Percentiles rank a stretch among this genome's conserved stretches.
Evolutionary conservation across 2,329 filamentous ascomycete species (phyloP).

Genomic region (Metarhizium anisopliae): DNA sequence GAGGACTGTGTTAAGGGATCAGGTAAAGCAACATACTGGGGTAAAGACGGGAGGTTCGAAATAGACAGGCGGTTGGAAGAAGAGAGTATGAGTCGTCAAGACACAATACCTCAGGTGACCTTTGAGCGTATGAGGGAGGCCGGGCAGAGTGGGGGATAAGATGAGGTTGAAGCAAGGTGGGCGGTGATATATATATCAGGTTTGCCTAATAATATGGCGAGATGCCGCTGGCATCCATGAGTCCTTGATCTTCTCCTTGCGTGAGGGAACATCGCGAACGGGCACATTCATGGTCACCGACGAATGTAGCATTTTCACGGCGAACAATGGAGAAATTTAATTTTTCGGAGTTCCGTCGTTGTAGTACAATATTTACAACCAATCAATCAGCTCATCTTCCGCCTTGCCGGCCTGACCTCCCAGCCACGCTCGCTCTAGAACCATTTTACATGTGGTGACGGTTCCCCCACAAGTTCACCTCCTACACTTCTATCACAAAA

Average conservation of each 20-base stretch:
- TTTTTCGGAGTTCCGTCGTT: slow-evolving; percentile 25
- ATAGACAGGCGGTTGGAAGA: slow-evolving; percentile 59
- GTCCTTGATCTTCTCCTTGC: neutral
- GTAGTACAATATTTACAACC: slow-evolving; percentile 37
- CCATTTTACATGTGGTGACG: slow-evolving; percentile 28
- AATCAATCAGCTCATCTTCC: slow-evolving; percentile 18
- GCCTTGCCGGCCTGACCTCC: slow-evolving; percentile 12
- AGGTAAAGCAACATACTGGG: slow-evolving; percentile 54
- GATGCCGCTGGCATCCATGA: neutral
- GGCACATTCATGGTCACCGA: neutral
- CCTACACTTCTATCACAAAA: slow-evolving; percentile 24
- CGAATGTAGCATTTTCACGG: neutral
- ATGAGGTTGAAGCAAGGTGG: neutral
- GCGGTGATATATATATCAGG: neutral
- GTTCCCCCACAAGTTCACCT: slow-evolving; percentile 18
- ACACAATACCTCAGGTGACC: slow-evolving; percentile 12
- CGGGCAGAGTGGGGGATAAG: slow-evolving; percentile 36
- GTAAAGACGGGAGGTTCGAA: slow-evolving; percentile 61
- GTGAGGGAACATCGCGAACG: neutral
- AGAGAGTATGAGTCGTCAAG: slow-evolving; percentile 37
- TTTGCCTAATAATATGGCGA: neutral
- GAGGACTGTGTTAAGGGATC: slow-evolving; percentile 57
- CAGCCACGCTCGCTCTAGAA: slow-evolving; percentile 18
- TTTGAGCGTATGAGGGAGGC: slow-evolving; percentile 38
- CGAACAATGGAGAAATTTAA: slow-evolving; percentile 19